Evolutionary conservation across 306 rosid species (phyloP), one percentile per base, ranked within the genome.

Genomic region (Ammopiptanthus mongolicus): DNA sequence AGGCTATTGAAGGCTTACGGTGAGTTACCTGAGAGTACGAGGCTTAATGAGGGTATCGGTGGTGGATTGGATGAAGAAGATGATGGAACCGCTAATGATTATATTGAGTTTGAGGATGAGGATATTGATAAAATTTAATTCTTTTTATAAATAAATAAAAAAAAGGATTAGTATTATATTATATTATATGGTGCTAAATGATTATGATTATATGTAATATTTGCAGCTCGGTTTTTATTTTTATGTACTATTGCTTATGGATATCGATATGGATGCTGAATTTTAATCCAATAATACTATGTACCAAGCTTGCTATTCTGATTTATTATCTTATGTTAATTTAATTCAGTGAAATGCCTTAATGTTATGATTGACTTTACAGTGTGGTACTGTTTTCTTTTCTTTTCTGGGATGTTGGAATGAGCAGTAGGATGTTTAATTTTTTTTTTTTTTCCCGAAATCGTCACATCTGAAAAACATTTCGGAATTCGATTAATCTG

Each of bases 1-100:
- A 71, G 92, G 28, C 88, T 88, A 15, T 69, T 88, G 65, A 88
- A 88, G 82, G 89, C 92, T n/a, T 88, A 88, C 33, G 92, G 89
- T 3, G 92, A 88, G 79, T 77, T 88, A 8, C 91, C 91, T 0
- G 89, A 88, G 41, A 81, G 18, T 23, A 81, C 86, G 0, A 67
- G 91, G 33, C 81, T 88, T 28, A 88, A 88, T 34, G 91, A 88
- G 69, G 87, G 84, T 7, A 67, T 83, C n/a, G 82, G 82, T 7
- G 91, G 82, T 0, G 88, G 84, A 1, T n/a, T 88, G 47, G 91
- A 88, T 7, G 91, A 85, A 14, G 91, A 88, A 25, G 91, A 85
- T 3, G 89, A 85, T 3, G 85, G 60, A 12, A 36, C 69, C 1
- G 86, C 51, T 21, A 84, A 88, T 13, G 83, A 88, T 41, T 88